Evolutionary conservation across 2,329 filamentous ascomycete species (phyloP).

Genomic region (Botryosphaeria dothidea): DNA sequence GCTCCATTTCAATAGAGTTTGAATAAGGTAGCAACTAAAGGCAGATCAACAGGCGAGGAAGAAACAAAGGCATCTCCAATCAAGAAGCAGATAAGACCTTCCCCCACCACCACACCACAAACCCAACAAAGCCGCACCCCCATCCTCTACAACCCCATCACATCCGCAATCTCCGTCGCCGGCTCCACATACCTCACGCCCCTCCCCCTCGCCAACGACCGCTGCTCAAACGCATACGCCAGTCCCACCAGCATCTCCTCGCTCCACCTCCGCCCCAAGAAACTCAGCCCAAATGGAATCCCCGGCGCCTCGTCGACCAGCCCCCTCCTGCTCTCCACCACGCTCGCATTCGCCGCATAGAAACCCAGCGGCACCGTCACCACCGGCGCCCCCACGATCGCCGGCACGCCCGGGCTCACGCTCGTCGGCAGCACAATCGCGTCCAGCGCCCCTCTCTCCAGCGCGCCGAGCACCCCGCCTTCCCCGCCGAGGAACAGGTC

Average conservation of each 20-base stretch:
- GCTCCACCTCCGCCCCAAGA: conserved; percentile 61
- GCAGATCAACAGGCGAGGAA: too few species aligned
- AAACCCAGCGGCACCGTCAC: conserved; percentile 65
- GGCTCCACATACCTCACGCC: conserved; percentile 53
- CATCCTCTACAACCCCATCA: neutral
- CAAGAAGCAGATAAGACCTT: too few species aligned
- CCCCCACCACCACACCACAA: neutral
- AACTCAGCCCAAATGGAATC: conserved; percentile 62
- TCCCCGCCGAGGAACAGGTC: conserved; percentile 57
- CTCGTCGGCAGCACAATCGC: conserved; percentile 62
- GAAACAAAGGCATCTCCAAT: too few species aligned
- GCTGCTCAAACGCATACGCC: conserved; percentile 70
- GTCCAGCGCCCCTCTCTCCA: conserved; percentile 59
- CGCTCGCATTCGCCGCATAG: conserved; percentile 50
- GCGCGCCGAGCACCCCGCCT: conserved; percentile 62
- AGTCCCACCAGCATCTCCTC: conserved; percentile 64
- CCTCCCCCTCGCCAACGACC: conserved; percentile 50
- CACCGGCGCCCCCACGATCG: conserved; percentile 60
- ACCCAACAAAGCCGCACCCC: neutral
- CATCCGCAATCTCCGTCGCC: conserved; percentile 38
- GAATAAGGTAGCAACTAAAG: too few species aligned
- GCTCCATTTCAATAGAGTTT: too few species aligned
- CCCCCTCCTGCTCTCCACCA: conserved; percentile 48
- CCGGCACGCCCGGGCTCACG: conserved; percentile 50
- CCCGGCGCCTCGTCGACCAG: conserved; percentile 57